Base-by-base conservation (phyloP, 2,329 filamentous ascomycete species). In the Curvularia spicifera region DNA sequence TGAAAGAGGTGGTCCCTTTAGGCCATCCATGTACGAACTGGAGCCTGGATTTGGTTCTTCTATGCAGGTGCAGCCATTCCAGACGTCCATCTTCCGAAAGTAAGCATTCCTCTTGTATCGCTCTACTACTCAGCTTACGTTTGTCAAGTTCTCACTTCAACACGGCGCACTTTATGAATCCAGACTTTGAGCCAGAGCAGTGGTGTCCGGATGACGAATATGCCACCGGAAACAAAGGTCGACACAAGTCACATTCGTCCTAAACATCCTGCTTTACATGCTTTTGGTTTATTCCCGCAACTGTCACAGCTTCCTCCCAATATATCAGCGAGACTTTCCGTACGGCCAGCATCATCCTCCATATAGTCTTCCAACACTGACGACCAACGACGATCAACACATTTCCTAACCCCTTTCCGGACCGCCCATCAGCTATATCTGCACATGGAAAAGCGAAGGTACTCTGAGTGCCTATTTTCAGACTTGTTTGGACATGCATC, bases 121-220 rank as follows among this genome's bases (percentile, higher is more conserved):
- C 20, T 1, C 15, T 48, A 29, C 42, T 46, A n/a, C 24, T 35
- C 45, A 5, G 29, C 66, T 75, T 50, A 76, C 47, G 2, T 8
- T 7, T 7, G 7, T 33, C 35, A 44, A 83, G 81, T 66, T 83
- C 81, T 5, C 80, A 81, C 62, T 83, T 77, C 76, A 83, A 83
- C 56, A 80, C 80, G 20, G 80, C 81, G 5, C 82, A 84, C 69
- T 84, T 80, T 68, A 68, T 79, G 58, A 84, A 83, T 61, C 78
- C 80, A 20, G 80, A 83, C 31, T 84, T 84, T 64, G 80, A 83
- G 57, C 82, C 82, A 5, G 81, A 83, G 62, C 79, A 83, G 58
- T 83, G 82, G 81, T 76, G 74, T 60, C 82, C 82, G 3, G 80
- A 81, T 20, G 71, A 76, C 53, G 81, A 82, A 50, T 82, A 81